Evolutionary conservation across 1,139 yeast genomes (phyloP).

Genomic region (Candida buenavistaensis): DNA sequence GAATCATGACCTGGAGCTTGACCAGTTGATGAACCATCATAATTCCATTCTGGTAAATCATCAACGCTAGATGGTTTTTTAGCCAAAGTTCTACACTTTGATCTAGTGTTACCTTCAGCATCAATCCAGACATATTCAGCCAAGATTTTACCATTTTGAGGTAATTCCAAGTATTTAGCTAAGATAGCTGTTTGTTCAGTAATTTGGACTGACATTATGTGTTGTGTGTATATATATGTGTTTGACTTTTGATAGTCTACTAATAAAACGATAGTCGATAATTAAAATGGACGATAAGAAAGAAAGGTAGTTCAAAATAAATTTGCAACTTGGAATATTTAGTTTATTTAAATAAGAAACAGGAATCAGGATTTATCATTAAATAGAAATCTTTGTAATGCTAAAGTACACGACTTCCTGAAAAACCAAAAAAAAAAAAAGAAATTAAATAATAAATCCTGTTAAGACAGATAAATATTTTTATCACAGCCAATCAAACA

Average conservation of each 20-base stretch:
- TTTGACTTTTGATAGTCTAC: slow-evolving; percentile 1
- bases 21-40: slow-evolving; percentile 97
- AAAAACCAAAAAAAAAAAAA: slow-evolving; percentile 2
- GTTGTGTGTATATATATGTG: slow-evolving; percentile 6
- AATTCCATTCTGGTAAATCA: slow-evolving; percentile 98
- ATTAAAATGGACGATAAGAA: background rate
- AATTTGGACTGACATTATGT: slow-evolving; percentile 38
- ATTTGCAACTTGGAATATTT: slow-evolving; percentile 1
- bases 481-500: slow-evolving; percentile 10
- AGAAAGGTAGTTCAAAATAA: background rate
- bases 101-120: slow-evolving; percentile 87
- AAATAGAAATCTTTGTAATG: slow-evolving; percentile 5
- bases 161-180: slow-evolving; percentile 78
- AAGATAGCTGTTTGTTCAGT: slow-evolving; percentile 75
- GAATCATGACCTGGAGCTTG: slow-evolving; percentile 99
- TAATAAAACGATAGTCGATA: too few relatives aligned
- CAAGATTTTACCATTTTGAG: slow-evolving; percentile 81
- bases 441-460: slow-evolving; percentile 2
- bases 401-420: background rate
- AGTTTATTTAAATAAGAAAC: background rate
- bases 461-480: slow-evolving; percentile 1
- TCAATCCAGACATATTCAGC: slow-evolving; percentile 99
- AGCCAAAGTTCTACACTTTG: slow-evolving; percentile 85
- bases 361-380: too few relatives aligned
- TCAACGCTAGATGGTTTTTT: slow-evolving; percentile 71